A percentile compares a stretch with the other conserved stretches of the same genome.
Evolutionary conservation across 2,329 filamentous ascomycete species (phyloP).

Genomic region (Tolypocladium sp.): DNA sequence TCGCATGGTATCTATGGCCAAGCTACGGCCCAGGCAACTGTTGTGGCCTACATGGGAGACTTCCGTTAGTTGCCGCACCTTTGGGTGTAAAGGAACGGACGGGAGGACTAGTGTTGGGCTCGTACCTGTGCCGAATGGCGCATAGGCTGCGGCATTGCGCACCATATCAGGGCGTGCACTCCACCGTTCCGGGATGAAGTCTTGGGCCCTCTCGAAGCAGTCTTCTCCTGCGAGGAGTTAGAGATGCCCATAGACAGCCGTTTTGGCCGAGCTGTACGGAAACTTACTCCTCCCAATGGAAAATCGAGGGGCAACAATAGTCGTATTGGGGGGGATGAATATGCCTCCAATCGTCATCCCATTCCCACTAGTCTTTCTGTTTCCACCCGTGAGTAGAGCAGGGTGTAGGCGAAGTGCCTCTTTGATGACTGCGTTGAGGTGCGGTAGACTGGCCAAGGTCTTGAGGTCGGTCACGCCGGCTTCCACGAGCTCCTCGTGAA

Average conservation of each 20-base stretch:
- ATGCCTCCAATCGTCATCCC: constrained; percentile 9
- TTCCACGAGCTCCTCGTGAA: background rate
- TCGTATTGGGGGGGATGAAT: constrained; percentile 9
- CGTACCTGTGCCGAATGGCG: constrained; percentile 22
- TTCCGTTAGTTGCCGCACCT: background rate
- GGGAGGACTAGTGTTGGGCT: no score
- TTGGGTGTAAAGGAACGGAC: background rate
- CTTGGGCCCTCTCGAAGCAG: constrained; percentile 13
- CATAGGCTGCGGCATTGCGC: constrained; percentile 18
- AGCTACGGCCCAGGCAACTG: background rate
- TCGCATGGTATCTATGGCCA: background rate
- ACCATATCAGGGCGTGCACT: constrained; percentile 20
- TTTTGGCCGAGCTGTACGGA: background rate
- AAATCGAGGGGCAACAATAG: constrained; percentile 10
- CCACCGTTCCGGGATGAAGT: constrained; percentile 30
- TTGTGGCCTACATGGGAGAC: background rate
- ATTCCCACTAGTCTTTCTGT: constrained; percentile 9
- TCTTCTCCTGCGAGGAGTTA: constrained; percentile 10
- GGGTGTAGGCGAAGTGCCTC: constrained; percentile 15
- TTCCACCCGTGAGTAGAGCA: constrained; percentile 7
- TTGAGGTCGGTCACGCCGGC: background rate
- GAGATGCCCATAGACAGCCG: background rate
- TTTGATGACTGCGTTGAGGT: constrained; percentile 1
- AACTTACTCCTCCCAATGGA: constrained; percentile 24
- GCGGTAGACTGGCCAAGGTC: background rate